Conservation (phyloP, 208 protist genomes). For the Plasmodiophora brassicae region DNA sequence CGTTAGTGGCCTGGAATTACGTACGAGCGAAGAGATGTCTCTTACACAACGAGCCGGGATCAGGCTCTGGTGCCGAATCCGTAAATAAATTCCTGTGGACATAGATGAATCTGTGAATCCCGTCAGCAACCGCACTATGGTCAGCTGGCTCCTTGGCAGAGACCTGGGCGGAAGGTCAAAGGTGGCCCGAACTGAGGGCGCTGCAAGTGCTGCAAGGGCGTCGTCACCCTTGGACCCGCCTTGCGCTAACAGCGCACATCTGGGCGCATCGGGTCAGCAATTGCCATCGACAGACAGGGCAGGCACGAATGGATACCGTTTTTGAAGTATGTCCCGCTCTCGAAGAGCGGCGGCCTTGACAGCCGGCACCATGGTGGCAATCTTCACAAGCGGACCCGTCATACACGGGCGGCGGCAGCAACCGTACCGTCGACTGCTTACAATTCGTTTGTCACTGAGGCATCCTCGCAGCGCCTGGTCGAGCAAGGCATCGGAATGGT, state of each 20-base stretch:
- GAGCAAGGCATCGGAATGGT: neutral
- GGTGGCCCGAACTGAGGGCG: neutral
- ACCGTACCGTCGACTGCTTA: too few relatives aligned
- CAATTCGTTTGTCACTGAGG: neutral
- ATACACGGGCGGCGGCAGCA: too few relatives aligned
- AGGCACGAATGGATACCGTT: neutral
- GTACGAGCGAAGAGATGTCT: neutral
- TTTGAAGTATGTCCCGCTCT: neutral
- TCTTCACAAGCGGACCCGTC: too few relatives aligned
- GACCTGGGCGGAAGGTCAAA: neutral
- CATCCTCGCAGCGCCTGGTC: neutral
- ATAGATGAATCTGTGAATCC: neutral
- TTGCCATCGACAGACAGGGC: neutral
- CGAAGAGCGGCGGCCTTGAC: neutral
- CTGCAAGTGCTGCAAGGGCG: neutral
- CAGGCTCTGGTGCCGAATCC: neutral
- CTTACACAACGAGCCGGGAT: neutral
- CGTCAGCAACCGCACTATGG: too few relatives aligned
- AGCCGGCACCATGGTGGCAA: neutral
- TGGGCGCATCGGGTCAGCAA: neutral
- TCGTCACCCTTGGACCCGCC: neutral
- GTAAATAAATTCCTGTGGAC: neutral
- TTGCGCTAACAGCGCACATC: neutral
- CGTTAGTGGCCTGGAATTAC: neutral
- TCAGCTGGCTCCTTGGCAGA: neutral